Conservation (phyloP, 2,329 filamentous ascomycete genomes). For the Colletotrichum truncatum region DNA sequence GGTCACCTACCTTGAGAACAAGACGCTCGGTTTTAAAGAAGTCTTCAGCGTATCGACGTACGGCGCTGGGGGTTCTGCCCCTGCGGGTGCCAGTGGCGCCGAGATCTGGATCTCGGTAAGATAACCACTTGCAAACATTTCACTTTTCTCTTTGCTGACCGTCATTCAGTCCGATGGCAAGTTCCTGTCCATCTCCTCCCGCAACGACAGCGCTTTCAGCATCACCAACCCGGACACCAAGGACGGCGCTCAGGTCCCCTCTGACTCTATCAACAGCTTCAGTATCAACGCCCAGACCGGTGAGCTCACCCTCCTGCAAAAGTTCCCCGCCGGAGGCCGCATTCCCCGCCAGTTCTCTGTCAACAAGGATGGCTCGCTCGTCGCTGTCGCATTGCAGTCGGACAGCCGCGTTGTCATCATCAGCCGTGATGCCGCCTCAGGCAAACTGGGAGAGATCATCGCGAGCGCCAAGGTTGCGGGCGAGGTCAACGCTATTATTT, state of each 20-base stretch:
- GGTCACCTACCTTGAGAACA: conserved; percentile 58
- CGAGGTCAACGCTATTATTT: conserved; percentile 56
- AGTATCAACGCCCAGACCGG: conserved; percentile 63
- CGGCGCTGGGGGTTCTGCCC: conserved; percentile 50
- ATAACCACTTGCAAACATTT: conserved; percentile 21
- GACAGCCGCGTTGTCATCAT: conserved; percentile 70
- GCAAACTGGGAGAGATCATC: conserved; percentile 60
- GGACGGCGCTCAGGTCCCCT: conserved; percentile 49
- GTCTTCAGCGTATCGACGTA: conserved; percentile 59
- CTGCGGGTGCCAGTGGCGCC: conserved; percentile 55
- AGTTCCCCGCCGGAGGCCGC: conserved; percentile 70
- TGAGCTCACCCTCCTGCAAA: conserved; percentile 61
- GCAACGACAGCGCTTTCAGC: conserved; percentile 65
- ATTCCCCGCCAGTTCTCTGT: conserved; percentile 75
- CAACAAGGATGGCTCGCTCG: conserved; percentile 69
- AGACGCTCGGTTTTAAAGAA: conserved; percentile 53
- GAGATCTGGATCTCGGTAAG: conserved; percentile 69
- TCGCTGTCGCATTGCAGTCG: conserved; percentile 73
- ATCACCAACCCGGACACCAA: conserved; percentile 55
- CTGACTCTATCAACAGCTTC: conserved; percentile 74
- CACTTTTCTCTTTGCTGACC: not conserved
- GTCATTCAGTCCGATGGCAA: conserved; percentile 61
- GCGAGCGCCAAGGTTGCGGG: conserved; percentile 53
- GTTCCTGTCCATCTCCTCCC: conserved; percentile 75
- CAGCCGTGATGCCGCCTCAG: conserved; percentile 65